Conservation (phyloP, 2,329 filamentous ascomycete genomes). For the Beauveria asiatica region DNA sequence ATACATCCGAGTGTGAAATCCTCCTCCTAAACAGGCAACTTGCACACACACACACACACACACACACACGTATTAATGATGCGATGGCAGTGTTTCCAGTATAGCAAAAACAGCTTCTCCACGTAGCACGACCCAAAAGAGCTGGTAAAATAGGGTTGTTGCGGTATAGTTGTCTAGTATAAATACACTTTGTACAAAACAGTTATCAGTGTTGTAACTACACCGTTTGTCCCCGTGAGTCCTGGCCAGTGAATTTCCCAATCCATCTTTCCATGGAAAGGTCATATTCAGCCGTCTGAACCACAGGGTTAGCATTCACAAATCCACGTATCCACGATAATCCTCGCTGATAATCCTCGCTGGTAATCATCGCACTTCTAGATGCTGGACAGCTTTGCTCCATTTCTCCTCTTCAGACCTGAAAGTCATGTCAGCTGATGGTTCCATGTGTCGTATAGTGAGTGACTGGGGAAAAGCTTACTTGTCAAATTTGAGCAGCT, state of each 20-base stretch:
- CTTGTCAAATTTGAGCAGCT: slow-evolving; percentile 70
- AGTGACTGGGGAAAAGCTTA: slow-evolving; percentile 30
- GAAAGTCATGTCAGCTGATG: slow-evolving; percentile 5
- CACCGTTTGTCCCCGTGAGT: background rate
- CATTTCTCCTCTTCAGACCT: slow-evolving; percentile 21
- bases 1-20: no score
- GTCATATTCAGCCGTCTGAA: background rate
- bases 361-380: slow-evolving; percentile 14
- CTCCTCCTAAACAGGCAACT: no score
- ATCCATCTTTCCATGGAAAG: background rate
- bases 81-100: no score
- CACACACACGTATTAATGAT: no score
- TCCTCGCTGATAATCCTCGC: background rate
- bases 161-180: no score
- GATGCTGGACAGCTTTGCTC: slow-evolving; percentile 18
- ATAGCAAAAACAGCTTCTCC: no score
- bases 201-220: background rate
- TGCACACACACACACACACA: no score
- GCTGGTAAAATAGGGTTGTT: no score
- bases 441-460: background rate
- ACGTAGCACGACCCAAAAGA: no score
- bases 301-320: background rate
- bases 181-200: no score
- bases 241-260: background rate
- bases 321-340: no score